phyloP scores from a whole-genome alignment of 805 yeast species.

The Pichia scutulata region DNA sequence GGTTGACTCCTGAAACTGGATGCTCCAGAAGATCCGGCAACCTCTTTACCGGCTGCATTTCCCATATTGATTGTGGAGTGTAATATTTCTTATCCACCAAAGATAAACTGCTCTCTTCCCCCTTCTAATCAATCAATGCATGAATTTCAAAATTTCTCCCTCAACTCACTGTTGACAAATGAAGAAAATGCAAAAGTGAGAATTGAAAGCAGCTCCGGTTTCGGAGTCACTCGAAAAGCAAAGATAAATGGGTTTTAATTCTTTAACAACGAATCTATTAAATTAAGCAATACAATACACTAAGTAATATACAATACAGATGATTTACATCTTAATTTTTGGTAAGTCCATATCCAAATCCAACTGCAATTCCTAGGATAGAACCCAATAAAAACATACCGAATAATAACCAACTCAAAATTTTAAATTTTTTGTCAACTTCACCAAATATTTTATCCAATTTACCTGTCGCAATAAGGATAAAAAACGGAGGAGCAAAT shows the following conservation, averaged over 20 bases:
- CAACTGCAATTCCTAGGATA: constrained; percentile 21
- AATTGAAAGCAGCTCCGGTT: not conserved
- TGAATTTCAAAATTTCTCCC: not conserved
- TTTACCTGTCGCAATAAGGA: constrained; percentile 22
- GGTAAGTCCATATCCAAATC: constrained; percentile 21
- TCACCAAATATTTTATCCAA: constrained; percentile 22
- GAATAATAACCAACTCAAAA: constrained; percentile 17
- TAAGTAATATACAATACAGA: no score
- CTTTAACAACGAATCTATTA: no score
- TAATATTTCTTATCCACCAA: no score
- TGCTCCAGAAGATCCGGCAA: not conserved
- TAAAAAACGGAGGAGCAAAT: constrained; percentile 26
- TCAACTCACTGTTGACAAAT: not conserved
- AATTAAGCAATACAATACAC: no score
- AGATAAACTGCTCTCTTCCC: no score
- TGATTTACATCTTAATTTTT: no score
- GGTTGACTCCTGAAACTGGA: not conserved
- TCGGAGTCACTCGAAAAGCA: not conserved
- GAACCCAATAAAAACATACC: constrained; percentile 13
- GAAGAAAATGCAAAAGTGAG: not conserved
- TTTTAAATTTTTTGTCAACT: constrained; percentile 17
- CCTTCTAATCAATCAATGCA: not conserved
- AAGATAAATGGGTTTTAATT: no score
- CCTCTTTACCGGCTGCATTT: constrained; percentile 7
- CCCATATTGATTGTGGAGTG: constrained; percentile 1